Evolutionary conservation across 1,284 basidiomycete genomes (phyloP), one percentile per base, ranked within the genome.

Genomic region (Cutaneotrichosporon arboriforme): DNA sequence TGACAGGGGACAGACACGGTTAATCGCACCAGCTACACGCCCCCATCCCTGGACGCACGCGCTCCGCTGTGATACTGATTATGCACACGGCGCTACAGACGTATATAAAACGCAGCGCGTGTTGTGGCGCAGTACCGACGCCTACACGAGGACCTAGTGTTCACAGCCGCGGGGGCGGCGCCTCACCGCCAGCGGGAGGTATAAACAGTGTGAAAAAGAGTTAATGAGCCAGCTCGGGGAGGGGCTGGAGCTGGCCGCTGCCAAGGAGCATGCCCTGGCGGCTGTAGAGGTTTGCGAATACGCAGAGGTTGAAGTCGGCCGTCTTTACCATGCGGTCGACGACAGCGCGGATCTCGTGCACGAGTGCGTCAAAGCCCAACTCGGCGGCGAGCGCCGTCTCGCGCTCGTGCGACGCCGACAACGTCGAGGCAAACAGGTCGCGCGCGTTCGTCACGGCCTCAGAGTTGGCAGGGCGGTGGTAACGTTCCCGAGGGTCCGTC

Each of bases 251-350:
- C 26, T n/a, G 10, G 20, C 58, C 58, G 17, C 48, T 55, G 38
- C 58, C 58, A 12, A 59, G 42, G 18, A 59, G 58, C 54, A 59
- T 59, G 42, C 58, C 58, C 37, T 47, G 42, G 26, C 54, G 42
- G 20, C 54, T 51, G 37, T 59, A 59, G 15, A 59, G 49, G 51
- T 55, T 53, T 12, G 58, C 58, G 35, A 59, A 59, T n/a, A 59
- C 58, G 35, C 51, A 59, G 17, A 59, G 58, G 58, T 59, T 74
- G 55, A 80, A 77, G 35, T 73, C 64, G 0, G 66, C 71, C 51
- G 70, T 70, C 58, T 81, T 80, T 15, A 77, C 77, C 38, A 79
- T 68, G 0, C 72, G 51, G 55, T 78, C 75, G 0, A 77, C 78
- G 1, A 81, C 70, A 0, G 78, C 76, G 0, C 77, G 55, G 8